Conservation (phyloP, 306 rosid species). For the Malus orientalis region DNA sequence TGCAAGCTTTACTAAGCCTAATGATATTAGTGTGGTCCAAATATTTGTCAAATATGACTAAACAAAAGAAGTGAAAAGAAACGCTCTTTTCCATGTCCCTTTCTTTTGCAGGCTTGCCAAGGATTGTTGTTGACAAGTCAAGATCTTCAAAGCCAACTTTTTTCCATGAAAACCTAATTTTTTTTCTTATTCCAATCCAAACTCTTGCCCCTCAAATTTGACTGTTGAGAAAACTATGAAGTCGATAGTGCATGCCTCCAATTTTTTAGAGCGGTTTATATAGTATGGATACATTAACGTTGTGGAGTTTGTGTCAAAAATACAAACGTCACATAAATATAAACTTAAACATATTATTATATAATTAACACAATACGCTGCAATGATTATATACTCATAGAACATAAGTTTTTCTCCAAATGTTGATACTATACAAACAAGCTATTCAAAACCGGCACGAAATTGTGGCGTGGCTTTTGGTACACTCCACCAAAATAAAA, state of each 20-base stretch:
- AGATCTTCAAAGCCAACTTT: conserved; percentile 10
- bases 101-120: not conserved
- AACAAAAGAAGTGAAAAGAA: conserved; percentile 9
- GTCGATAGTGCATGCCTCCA: not conserved
- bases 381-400: no score
- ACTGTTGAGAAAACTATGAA: not conserved
- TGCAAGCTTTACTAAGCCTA: conserved; percentile 16
- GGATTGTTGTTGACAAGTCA: conserved; percentile 6
- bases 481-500: conserved; percentile 8
- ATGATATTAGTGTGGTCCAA: not conserved
- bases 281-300: no score
- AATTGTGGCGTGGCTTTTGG: conserved; percentile 11
- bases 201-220: not conserved
- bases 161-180: conserved; percentile 19
- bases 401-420: no score
- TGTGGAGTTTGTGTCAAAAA: no score
- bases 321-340: no score
- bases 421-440: not conserved
- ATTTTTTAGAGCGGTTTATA: not conserved
- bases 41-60: not conserved
- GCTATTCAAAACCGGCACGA: conserved; percentile 19
- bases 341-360: no score
- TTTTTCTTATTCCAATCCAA: not conserved
- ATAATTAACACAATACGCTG: no score
- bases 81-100: conserved; percentile 9